Percentiles rank a stretch among this genome's conserved stretches.
Conservation (phyloP, 192 early-diverging fungal genomes). For the Dimargaris cristalligena region DNA sequence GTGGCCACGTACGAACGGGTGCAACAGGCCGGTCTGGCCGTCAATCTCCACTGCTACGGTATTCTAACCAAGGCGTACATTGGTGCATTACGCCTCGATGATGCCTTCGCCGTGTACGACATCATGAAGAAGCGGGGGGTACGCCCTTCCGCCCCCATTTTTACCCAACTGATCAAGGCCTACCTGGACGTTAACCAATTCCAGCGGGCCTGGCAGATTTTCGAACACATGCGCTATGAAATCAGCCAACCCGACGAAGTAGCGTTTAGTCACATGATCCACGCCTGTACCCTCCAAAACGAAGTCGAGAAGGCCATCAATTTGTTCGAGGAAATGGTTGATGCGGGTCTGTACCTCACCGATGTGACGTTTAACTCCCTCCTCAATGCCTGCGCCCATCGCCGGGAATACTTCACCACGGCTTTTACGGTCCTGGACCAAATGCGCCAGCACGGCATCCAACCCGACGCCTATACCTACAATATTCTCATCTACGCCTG, state of each 20-base stretch:
- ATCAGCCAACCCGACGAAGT: constrained; percentile 60
- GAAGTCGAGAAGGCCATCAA: constrained; percentile 85
- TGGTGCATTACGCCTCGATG: constrained; percentile 32
- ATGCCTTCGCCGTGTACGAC: constrained; percentile 61
- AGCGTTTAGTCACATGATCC: constrained; percentile 78
- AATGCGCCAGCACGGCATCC: constrained; percentile 71
- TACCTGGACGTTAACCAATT: constrained; percentile 54
- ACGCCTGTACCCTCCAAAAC: constrained; percentile 66
- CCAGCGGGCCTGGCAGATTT: constrained; percentile 74
- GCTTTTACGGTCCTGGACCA: constrained; percentile 63
- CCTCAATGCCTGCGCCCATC: constrained; percentile 62
- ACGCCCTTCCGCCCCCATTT: constrained; percentile 42
- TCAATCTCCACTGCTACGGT: constrained; percentile 49
- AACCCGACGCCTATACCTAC: constrained; percentile 62
- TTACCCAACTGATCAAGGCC: constrained; percentile 67
- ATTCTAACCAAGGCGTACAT: constrained; percentile 56
- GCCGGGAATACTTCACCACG: constrained; percentile 71
- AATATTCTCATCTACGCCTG: constrained; percentile 65
- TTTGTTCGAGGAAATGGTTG: constrained; percentile 76
- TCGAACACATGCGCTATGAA: constrained; percentile 69
- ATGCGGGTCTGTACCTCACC: constrained; percentile 47
- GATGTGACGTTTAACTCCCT: constrained; percentile 77
- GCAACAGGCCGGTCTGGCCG: constrained; percentile 27
- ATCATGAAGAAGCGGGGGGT: constrained; percentile 46
- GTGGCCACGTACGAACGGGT: constrained; percentile 48